A percentile compares a stretch with the other conserved stretches of the same genome.
phyloP scores from a whole-genome alignment of 2,329 filamentous ascomycete genomes.

The Xylariales sp. region DNA sequence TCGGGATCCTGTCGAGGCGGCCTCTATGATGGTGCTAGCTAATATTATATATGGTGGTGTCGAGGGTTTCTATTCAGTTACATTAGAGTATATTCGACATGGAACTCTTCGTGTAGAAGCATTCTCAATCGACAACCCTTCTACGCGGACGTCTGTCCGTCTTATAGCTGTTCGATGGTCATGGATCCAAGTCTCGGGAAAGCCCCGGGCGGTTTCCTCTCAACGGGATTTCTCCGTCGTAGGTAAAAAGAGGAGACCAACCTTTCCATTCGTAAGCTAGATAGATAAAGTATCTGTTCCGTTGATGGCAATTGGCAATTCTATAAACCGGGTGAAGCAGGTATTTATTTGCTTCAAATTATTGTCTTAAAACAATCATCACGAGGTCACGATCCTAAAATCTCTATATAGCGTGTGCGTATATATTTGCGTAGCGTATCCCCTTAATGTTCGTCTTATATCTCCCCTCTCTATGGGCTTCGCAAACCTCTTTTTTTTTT shows the following conservation, averaged over 20 bases:
- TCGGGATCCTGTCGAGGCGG: not conserved
- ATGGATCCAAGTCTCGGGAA: slow-evolving; percentile 3
- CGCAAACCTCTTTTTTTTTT: too few relatives aligned
- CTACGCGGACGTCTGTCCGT: not conserved
- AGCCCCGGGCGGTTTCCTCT: slow-evolving; percentile 6
- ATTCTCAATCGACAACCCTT: not conserved
- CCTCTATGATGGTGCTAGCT: not conserved
- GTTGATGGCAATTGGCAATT: too few relatives aligned
- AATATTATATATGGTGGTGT: not conserved
- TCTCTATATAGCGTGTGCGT: not conserved
- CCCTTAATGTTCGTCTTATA: not conserved
- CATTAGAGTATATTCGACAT: not conserved
- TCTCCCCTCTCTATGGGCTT: not conserved
- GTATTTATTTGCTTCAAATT: not conserved
- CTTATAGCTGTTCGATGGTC: not conserved
- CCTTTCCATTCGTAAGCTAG: not conserved
- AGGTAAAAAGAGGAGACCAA: not conserved
- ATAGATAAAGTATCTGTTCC: not conserved
- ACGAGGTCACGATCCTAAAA: too few relatives aligned
- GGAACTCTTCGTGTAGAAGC: not conserved
- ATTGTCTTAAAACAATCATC: not conserved
- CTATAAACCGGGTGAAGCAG: too few relatives aligned
- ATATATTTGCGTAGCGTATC: not conserved
- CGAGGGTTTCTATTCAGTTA: not conserved
- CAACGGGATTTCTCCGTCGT: slow-evolving; percentile 16